phyloP scores from a whole-genome alignment of 192 early-diverging fungal species.

The Backusella mclennaniae region DNA sequence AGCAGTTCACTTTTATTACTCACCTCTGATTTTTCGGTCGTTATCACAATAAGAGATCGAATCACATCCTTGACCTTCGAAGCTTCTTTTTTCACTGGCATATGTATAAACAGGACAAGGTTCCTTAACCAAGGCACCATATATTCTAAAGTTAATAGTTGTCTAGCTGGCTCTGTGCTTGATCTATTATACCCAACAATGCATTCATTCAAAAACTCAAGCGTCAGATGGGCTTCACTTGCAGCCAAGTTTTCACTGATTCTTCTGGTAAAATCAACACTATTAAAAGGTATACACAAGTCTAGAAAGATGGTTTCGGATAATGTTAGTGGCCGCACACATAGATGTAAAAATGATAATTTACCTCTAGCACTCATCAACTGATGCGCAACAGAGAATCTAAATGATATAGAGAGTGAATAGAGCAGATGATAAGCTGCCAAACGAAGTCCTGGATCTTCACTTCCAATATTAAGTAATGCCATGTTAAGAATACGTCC shows the following conservation, averaged over 20 bases:
- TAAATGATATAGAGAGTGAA: constrained; percentile 72
- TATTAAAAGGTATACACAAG: constrained; percentile 85
- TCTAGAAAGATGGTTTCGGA: constrained; percentile 49
- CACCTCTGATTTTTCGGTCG: constrained; percentile 59
- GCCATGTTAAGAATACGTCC: constrained; percentile 91
- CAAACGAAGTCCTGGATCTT: constrained; percentile 74
- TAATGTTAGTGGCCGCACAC: background rate
- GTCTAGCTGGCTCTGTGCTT: constrained; percentile 58
- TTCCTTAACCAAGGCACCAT: constrained; percentile 85
- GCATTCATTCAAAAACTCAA: constrained; percentile 85
- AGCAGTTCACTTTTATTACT: background rate
- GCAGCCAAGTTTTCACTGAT: constrained; percentile 77
- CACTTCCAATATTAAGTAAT: constrained; percentile 77
- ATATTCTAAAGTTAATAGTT: constrained; percentile 78
- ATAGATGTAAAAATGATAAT: background rate
- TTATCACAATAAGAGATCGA: constrained; percentile 71
- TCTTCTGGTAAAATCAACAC: constrained; percentile 66
- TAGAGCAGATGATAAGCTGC: constrained; percentile 89
- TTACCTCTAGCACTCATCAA: constrained; percentile 67
- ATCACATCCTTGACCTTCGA: constrained; percentile 69
- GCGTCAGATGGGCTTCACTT: constrained; percentile 72
- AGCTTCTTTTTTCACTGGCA: constrained; percentile 39
- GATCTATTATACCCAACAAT: constrained; percentile 75
- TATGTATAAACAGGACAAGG: constrained; percentile 54
- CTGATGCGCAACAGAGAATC: constrained; percentile 72